Conservation (phyloP, 2,329 filamentous ascomycete species). For the Botrytis galanthina region DNA sequence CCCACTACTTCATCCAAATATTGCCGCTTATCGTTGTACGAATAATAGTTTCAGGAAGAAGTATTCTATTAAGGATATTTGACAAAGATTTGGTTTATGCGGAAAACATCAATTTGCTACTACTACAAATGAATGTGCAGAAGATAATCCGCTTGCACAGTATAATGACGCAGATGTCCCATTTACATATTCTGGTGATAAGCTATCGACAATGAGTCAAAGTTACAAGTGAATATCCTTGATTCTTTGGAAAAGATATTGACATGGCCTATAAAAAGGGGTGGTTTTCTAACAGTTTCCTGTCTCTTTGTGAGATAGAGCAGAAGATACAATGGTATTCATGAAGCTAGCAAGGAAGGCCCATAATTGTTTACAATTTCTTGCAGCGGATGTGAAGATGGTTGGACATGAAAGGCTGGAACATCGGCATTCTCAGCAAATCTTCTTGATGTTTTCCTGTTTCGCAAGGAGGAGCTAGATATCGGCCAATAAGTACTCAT, state of each 20-base stretch:
- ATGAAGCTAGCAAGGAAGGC: slow-evolving; percentile 41
- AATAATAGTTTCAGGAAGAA: background rate
- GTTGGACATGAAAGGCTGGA: slow-evolving; percentile 43
- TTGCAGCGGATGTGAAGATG: slow-evolving; percentile 42
- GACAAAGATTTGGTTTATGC: background rate
- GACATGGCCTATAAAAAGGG: slow-evolving; percentile 17
- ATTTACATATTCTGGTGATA: slow-evolving; percentile 21
- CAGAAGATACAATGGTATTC: slow-evolving; percentile 45
- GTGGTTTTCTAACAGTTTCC: slow-evolving; percentile 38
- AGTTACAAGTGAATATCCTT: slow-evolving; percentile 13
- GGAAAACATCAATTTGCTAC: background rate
- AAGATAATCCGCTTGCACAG: background rate
- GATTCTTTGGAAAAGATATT: slow-evolving; percentile 25
- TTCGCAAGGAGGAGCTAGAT: slow-evolving; percentile 32
- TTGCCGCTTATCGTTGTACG: background rate
- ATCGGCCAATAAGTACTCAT: background rate
- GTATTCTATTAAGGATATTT: background rate
- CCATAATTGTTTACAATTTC: slow-evolving; percentile 37
- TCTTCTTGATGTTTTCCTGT: slow-evolving; percentile 42
- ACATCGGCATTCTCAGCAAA: slow-evolving; percentile 48
- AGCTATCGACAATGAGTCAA: background rate
- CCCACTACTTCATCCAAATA: background rate
- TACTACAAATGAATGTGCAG: background rate
- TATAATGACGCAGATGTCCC: slow-evolving; percentile 9
- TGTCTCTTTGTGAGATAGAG: slow-evolving; percentile 49